Conservation (phyloP, 805 yeast species). For the Lipomyces kockii region DNA sequence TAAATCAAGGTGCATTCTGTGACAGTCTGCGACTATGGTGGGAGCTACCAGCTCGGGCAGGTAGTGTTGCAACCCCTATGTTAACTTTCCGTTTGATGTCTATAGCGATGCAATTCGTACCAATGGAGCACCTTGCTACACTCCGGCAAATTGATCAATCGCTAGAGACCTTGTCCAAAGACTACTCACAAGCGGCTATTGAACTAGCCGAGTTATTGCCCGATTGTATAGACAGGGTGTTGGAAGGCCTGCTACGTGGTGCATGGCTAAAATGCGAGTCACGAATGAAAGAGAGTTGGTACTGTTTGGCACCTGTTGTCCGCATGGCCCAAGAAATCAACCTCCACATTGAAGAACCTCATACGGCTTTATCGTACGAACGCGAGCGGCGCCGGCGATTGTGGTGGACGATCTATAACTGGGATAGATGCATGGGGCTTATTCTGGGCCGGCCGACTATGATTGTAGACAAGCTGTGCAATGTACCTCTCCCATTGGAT, state of each 20-base stretch:
- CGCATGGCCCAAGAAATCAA: conserved; percentile 36
- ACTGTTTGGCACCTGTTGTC: conserved; percentile 30
- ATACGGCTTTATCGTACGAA: conserved; percentile 29
- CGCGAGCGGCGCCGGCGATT: conserved; percentile 34
- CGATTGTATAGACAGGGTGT: conserved; percentile 31
- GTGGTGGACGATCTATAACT: conserved; percentile 36
- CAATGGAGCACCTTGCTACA: conserved; percentile 29
- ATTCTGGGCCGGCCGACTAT: conserved; percentile 34
- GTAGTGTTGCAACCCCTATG: conserved; percentile 16
- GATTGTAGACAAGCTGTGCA: conserved; percentile 30
- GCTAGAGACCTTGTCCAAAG: conserved; percentile 18
- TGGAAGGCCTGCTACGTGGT: conserved; percentile 23
- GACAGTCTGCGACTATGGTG: conserved; percentile 31
- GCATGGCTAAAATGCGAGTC: conserved; percentile 33
- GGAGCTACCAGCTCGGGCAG: conserved; percentile 14
- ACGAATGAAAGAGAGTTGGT: conserved; percentile 36
- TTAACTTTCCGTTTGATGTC: conserved; percentile 34
- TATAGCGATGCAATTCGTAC: conserved; percentile 33
- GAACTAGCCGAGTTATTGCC: conserved; percentile 34
- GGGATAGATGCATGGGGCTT: conserved; percentile 34
- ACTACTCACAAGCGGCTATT: conserved; percentile 29
- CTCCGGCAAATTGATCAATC: conserved; percentile 28
- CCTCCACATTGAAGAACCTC: conserved; percentile 33
- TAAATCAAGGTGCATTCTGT: conserved; percentile 24
- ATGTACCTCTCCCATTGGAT: conserved; percentile 34